phyloP scores from a whole-genome alignment of 129 eudicot species.

The Artemisia annua region DNA sequence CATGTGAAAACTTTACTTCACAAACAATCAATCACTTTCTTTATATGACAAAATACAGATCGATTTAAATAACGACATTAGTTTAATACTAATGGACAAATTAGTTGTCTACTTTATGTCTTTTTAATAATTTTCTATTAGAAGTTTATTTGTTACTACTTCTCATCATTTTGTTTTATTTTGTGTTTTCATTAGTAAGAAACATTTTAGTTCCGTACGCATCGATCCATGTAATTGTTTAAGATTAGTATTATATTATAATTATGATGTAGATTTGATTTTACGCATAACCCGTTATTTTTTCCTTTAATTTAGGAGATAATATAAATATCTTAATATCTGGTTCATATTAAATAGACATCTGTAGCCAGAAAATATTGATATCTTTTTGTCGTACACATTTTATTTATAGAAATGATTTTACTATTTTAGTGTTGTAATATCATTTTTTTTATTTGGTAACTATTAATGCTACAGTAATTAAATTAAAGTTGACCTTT shows the following conservation, averaged over 20 bases:
- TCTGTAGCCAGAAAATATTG: background rate
- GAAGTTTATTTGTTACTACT: constrained; percentile 11
- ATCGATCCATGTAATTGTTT: constrained; percentile 19
- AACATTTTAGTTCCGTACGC: constrained; percentile 29
- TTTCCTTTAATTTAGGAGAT: constrained; percentile 18
- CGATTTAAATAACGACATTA: constrained; percentile 5
- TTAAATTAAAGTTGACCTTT: constrained; percentile 23
- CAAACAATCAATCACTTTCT: constrained; percentile 30
- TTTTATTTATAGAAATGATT: background rate
- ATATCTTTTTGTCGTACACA: background rate
- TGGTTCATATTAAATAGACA: background rate
- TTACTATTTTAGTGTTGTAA: too few species aligned
- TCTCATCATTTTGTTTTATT: constrained; percentile 36
- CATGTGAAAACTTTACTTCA: constrained; percentile 35
- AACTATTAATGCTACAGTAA: background rate
- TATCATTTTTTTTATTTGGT: too few species aligned
- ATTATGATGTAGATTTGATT: constrained; percentile 9
- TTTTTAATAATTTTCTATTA: background rate
- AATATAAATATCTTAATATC: background rate
- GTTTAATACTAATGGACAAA: constrained; percentile 20
- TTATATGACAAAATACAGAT: constrained; percentile 4
- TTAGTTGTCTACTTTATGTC: constrained; percentile 21
- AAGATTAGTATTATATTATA: background rate
- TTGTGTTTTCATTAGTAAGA: constrained; percentile 17
- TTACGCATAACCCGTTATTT: constrained; percentile 22